Percentiles rank a stretch among this genome's conserved stretches.
phyloP scores from a whole-genome alignment of 2,329 filamentous ascomycete genomes.

The Aspergillus pseudoviridinutans region DNA sequence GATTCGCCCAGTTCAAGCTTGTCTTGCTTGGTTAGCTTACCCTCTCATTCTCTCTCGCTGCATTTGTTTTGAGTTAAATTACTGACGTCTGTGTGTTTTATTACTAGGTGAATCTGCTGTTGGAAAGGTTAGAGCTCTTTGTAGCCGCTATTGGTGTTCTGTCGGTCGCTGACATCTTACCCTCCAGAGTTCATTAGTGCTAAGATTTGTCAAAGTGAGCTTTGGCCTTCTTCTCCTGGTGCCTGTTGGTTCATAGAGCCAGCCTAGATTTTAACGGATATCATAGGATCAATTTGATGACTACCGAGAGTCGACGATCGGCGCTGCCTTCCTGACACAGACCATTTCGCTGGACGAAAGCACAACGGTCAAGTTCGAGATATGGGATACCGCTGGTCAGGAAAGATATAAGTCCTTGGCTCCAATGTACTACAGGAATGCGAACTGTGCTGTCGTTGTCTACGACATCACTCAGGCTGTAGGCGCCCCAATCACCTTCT shows the following conservation, averaged over 20 bases:
- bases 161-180: slow-evolving; percentile 30
- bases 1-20: slow-evolving; percentile 98
- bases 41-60: slow-evolving; percentile 2
- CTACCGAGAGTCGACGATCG: slow-evolving; percentile 96
- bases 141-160: slow-evolving; percentile 6
- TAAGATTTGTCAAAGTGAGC: slow-evolving; percentile 93
- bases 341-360: slow-evolving; percentile 97
- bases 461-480: slow-evolving; percentile 99
- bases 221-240: not conserved
- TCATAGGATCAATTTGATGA: slow-evolving; percentile 94
- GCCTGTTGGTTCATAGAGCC: not conserved
- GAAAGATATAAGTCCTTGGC: slow-evolving; percentile 98
- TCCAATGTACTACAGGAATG: slow-evolving; percentile 99
- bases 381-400: slow-evolving; percentile 98
- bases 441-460: slow-evolving; percentile 97
- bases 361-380: slow-evolving; percentile 99
- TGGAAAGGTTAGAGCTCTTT: slow-evolving; percentile 69
- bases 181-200: slow-evolving; percentile 84
- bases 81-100: slow-evolving; percentile 15
- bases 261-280: slow-evolving; percentile 3
- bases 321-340: slow-evolving; percentile 97
- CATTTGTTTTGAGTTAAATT: slow-evolving; percentile 1
- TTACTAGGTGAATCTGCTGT: slow-evolving; percentile 89
- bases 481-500: slow-evolving; percentile 39
- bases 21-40: slow-evolving; percentile 77